Conservation (phyloP, 2,329 filamentous ascomycete genomes). For the Mollisiaceae sp. region DNA sequence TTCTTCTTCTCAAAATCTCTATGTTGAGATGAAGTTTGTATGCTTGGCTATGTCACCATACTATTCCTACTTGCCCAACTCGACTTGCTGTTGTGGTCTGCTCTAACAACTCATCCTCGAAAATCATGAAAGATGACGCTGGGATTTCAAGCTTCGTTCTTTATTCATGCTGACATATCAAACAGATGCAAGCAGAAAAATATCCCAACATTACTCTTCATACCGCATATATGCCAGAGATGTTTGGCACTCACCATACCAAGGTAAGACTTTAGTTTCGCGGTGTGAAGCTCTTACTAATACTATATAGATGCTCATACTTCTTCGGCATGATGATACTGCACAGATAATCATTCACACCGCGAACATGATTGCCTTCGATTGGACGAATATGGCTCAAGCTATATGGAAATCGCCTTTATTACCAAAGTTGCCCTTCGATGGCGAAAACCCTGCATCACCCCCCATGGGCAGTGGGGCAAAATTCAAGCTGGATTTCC, state of each 20-base stretch:
- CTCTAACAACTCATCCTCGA: neutral
- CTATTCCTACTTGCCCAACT: neutral
- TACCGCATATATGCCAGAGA: conserved; percentile 78
- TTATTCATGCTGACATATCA: conserved; percentile 40
- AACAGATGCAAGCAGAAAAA: conserved; percentile 62
- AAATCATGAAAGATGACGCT: neutral
- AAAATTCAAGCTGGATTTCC: conserved; percentile 76
- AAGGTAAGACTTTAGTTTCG: conserved; percentile 29
- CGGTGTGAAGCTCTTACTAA: conserved; percentile 9
- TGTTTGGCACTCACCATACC: conserved; percentile 81
- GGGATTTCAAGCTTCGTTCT: neutral
- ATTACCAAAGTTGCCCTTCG: conserved; percentile 53
- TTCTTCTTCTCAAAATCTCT: neutral
- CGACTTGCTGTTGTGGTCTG: neutral
- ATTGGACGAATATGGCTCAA: conserved; percentile 90
- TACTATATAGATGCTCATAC: conserved; percentile 77
- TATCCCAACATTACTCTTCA: conserved; percentile 74
- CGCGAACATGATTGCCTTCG: conserved; percentile 86
- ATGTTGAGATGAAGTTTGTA: neutral
- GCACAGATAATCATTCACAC: conserved; percentile 86
- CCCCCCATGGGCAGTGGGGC: conserved; percentile 60
- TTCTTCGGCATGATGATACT: conserved; percentile 76
- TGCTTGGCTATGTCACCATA: neutral
- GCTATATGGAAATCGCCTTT: conserved; percentile 79
- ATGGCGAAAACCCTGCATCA: conserved; percentile 25